A percentile compares a stretch with the other conserved stretches of the same genome.
phyloP scores from a whole-genome alignment of 352 stramenopile genomes.

The Phytophthora quininea region DNA sequence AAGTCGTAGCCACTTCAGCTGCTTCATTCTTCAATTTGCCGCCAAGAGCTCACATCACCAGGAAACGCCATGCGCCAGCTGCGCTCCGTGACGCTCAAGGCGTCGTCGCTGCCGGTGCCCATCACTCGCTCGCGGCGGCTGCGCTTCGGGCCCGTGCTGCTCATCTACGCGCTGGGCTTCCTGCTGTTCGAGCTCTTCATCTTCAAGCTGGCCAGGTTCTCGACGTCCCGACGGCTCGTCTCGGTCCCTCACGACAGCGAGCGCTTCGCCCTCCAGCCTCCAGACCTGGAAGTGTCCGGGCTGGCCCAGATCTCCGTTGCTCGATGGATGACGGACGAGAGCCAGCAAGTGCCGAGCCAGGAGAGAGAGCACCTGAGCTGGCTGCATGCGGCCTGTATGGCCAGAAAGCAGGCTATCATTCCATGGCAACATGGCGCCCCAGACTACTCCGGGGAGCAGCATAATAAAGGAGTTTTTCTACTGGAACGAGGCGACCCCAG shows the following conservation, averaged over 20 bases:
- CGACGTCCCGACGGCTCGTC: constrained; percentile 17
- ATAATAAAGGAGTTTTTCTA: constrained; percentile 11
- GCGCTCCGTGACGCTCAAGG: constrained; percentile 30
- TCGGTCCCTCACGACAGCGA: constrained; percentile 20
- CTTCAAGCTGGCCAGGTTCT: constrained; percentile 14
- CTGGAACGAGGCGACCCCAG: constrained; percentile 32
- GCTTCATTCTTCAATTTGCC: constrained; percentile 12
- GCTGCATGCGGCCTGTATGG: constrained; percentile 31
- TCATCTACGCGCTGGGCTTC: constrained; percentile 25
- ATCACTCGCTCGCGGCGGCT: neutral
- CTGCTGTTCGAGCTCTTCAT: constrained; percentile 22
- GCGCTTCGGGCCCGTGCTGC: constrained; percentile 20
- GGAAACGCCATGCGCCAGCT: constrained; percentile 18
- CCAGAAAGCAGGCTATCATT: constrained; percentile 32
- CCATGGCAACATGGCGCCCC: constrained; percentile 35
- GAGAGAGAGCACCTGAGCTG: constrained; percentile 41
- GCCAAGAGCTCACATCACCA: constrained; percentile 6
- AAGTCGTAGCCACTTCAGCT: constrained; percentile 14
- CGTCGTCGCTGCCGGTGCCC: constrained; percentile 5
- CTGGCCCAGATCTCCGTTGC: constrained; percentile 23
- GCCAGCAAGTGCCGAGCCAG: constrained; percentile 23
- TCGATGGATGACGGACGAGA: constrained; percentile 33
- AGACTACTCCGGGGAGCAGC: constrained; percentile 13
- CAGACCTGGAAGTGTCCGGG: constrained; percentile 23
- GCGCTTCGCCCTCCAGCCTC: constrained; percentile 19